A percentile compares a stretch with the other conserved stretches of the same genome.
phyloP scores from a whole-genome alignment of 1,284 basidiomycete genomes.

The Apiotrichum siamense region DNA sequence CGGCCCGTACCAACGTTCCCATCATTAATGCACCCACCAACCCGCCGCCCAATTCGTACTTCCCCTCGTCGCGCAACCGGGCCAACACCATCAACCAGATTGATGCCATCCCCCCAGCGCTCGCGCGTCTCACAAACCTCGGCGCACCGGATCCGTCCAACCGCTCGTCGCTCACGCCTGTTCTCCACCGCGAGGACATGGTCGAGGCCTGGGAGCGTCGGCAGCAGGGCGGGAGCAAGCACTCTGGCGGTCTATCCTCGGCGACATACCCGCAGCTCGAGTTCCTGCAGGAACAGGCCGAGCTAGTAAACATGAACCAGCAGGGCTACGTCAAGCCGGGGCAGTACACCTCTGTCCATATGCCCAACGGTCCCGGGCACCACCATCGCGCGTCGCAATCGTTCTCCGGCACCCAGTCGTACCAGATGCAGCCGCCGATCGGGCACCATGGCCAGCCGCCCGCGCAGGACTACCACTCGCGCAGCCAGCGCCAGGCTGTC shows the following conservation, averaged over 20 bases:
- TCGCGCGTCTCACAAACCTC: slow-evolving; percentile 81
- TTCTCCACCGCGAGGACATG: slow-evolving; percentile 81
- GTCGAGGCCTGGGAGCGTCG: slow-evolving; percentile 84
- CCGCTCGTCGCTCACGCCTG: slow-evolving; percentile 70
- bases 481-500: slow-evolving; percentile 1
- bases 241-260: slow-evolving; percentile 28
- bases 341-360: slow-evolving; percentile 19
- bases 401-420: slow-evolving; percentile 21
- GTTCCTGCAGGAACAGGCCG: slow-evolving; percentile 83
- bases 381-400: slow-evolving; percentile 26
- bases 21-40: slow-evolving; percentile 46
- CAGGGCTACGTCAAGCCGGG: slow-evolving; percentile 40
- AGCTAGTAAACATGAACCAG: slow-evolving; percentile 57
- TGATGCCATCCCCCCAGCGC: slow-evolving; percentile 83
- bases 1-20: slow-evolving; percentile 44
- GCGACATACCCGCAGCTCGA: slow-evolving; percentile 81
- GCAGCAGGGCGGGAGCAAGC: slow-evolving; percentile 49
- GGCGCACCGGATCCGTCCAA: slow-evolving; percentile 65
- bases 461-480: slow-evolving; percentile 19
- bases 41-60: slow-evolving; percentile 57
- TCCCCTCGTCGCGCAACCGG: slow-evolving; percentile 58
- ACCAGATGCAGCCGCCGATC: slow-evolving; percentile 43
- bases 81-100: slow-evolving; percentile 81
- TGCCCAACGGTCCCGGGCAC: slow-evolving; percentile 2
- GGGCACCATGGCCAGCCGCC: slow-evolving; percentile 21